These are phyloP conservation scores for Rhododendron vialii DNA, from an alignment of 148 eudicot genomes.

Conservation along the genomic window DNA sequence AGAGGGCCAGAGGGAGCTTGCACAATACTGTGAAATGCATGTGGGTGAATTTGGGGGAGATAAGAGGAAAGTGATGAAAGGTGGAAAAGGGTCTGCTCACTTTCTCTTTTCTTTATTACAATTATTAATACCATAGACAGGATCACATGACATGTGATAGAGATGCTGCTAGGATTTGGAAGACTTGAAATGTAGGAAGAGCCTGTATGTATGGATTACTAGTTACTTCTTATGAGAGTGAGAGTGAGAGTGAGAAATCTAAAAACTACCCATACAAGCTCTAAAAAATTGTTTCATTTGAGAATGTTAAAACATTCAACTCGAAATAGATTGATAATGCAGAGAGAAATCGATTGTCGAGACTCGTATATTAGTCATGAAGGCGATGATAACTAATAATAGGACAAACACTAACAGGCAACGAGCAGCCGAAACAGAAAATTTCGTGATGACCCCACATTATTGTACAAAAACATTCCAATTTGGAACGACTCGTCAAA, in stretches of 20 bases:
- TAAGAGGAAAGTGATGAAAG: neutral
- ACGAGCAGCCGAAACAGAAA: too few species aligned
- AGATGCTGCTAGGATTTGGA: neutral
- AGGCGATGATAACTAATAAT: too few species aligned
- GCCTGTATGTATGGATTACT: neutral
- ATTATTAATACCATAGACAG: constrained; percentile 12
- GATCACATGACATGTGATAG: neutral
- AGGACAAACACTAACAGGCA: too few species aligned
- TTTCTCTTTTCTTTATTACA: constrained; percentile 5
- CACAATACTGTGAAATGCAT: constrained; percentile 23
- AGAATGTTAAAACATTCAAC: neutral
- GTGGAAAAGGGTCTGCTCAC: neutral
- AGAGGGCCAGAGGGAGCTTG: neutral
- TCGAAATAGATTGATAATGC: too few species aligned
- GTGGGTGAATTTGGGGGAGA: constrained; percentile 13
- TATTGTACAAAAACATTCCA: too few species aligned
- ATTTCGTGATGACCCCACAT: too few species aligned
- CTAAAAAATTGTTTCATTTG: neutral
- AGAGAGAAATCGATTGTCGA: too few species aligned
- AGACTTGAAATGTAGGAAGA: neutral
- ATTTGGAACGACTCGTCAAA: neutral
- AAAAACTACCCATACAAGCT: neutral
- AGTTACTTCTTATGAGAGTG: neutral
- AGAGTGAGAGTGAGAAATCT: too few species aligned
- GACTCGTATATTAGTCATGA: too few species aligned